Evolutionary conservation across 768 basidiomycete species (phyloP).

Genomic region (Tylopilus felleus): DNA sequence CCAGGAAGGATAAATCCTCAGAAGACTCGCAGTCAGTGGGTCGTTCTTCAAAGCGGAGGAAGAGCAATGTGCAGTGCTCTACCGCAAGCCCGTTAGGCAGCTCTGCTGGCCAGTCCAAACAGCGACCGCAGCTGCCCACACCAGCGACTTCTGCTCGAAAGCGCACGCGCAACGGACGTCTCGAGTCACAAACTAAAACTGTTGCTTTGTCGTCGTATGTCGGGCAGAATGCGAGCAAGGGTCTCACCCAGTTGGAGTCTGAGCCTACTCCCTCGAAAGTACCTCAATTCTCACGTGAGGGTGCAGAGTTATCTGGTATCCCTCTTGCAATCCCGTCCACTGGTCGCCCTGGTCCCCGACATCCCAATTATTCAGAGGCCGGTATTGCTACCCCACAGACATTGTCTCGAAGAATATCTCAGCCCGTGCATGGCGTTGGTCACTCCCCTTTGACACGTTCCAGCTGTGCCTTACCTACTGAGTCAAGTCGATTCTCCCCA

Average conservation of each 20-base stretch:
- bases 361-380: background rate
- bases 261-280: background rate
- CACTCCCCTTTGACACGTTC: constrained; percentile 3
- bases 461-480: background rate
- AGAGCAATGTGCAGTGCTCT: background rate
- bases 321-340: constrained; percentile 11
- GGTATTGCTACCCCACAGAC: constrained; percentile 19
- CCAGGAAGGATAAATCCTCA: constrained; percentile 4
- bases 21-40: constrained; percentile 3
- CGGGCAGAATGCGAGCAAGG: background rate
- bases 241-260: constrained; percentile 1
- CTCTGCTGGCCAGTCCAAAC: constrained; percentile 2
- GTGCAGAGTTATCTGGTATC: background rate
- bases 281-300: background rate
- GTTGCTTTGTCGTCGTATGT: background rate
- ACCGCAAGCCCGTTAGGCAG: background rate
- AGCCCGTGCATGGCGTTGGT: background rate
- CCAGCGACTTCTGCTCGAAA: constrained; percentile 22
- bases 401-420: constrained; percentile 3
- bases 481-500: background rate
- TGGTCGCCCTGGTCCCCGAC: background rate
- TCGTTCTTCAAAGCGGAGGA: constrained; percentile 21
- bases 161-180: background rate
- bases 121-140: constrained; percentile 22
- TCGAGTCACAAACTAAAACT: background rate